phyloP scores from a whole-genome alignment of 192 early-diverging fungal species.

The Geranomyces michiganensis region DNA sequence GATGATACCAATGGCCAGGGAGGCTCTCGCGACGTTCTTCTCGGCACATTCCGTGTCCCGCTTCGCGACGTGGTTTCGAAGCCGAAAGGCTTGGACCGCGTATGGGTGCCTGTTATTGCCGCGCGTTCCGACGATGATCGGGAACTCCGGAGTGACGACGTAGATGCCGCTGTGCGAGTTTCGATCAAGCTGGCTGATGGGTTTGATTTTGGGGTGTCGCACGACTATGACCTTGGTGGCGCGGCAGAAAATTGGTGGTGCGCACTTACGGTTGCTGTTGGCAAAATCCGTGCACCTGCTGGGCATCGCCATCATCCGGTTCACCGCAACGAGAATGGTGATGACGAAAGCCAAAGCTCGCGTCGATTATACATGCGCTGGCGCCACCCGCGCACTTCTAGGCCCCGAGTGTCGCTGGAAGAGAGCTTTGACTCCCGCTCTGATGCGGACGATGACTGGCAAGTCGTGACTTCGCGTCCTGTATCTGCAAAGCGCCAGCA shows the following conservation, averaged over 20 bases:
- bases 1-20: not conserved
- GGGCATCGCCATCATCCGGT: not conserved
- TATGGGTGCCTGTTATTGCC: constrained; percentile 31
- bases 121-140: not conserved
- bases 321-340: not conserved
- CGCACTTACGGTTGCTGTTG: not conserved
- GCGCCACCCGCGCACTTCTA: constrained; percentile 1
- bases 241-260: constrained; percentile 9
- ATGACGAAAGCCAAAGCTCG: not conserved
- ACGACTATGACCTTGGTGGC: not conserved
- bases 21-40: constrained; percentile 25
- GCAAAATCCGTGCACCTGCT: not conserved
- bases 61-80: constrained; percentile 21
- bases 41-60: constrained; percentile 43
- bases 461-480: not conserved
- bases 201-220: constrained; percentile 15
- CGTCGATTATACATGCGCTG: not conserved
- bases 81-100: constrained; percentile 23
- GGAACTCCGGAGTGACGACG: not conserved
- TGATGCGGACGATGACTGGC: constrained; percentile 6
- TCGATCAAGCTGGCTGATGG: constrained; percentile 30
- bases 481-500: not conserved
- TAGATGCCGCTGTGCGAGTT: constrained; percentile 32
- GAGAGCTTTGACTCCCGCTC: not conserved
- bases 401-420: too few species aligned